Evolutionary conservation across 495 filamentous ascomycete genomes (phyloP), one percentile per base, ranked within the genome.

Genomic region (Tuber brumale): DNA sequence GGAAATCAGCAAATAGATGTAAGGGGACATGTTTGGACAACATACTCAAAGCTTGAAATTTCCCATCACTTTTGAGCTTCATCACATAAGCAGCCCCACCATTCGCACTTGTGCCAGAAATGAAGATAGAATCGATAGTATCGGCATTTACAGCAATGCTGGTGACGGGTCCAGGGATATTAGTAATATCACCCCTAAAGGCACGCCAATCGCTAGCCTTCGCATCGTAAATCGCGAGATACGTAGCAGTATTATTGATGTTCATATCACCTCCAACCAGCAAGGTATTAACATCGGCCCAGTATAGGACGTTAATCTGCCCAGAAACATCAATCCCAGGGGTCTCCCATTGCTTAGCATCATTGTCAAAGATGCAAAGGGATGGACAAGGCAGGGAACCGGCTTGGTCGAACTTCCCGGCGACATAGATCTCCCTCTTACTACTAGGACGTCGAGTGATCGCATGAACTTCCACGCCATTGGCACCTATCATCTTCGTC

Each of bases 351-450:
- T 94, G 91, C 8, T 86, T 88, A 10, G 84, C 85, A 4, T 86
- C 81, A 23, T 90, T 88, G 80, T 91, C 90, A 83, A 91, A 95
- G 75, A 91, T 86, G 85, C 95, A 99, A 35, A 99, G 89, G 69
- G 88, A 89, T 2, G 90, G 88, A 82, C 95, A 99, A 57, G 86
- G 89, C 37, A 97, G 87, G 16, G 91, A 89, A n/a, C 95, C 96
- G 43, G 94, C 96, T 16, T 87, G 86, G 3, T 88, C 86, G 79
- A 98, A 99, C 42, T 87, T 89, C 43, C 95, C 95, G 23, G 91
- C 95, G 44, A 98, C 90, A 83, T 93, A 99, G 45, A 99, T 87
- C 61, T 95, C 88, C 1, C 86, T 85, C 42, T 90, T 90, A 75
- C 86, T 87, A 35, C 27, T 66, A 8, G 92, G 90, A 51, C 90